phyloP scores from a whole-genome alignment of 2,329 filamentous ascomycete genomes.

The Ceratocystis smalleyi region DNA sequence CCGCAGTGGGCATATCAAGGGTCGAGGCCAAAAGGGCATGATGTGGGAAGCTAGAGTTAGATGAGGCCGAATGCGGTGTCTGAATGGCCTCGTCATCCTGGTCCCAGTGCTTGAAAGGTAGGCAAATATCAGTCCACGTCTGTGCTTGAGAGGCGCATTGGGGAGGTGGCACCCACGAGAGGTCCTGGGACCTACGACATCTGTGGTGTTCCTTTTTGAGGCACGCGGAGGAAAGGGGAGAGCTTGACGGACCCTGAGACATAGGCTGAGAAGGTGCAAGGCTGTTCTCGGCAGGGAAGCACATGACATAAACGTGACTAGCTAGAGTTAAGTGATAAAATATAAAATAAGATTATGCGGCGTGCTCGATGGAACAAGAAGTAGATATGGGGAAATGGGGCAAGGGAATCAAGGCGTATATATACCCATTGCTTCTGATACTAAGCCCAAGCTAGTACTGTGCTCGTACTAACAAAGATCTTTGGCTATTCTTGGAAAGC shows the following conservation, averaged over 20 bases:
- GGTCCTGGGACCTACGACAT: not conserved
- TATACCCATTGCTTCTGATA: too few species aligned
- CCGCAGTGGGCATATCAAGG: not conserved
- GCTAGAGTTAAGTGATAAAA: too few species aligned
- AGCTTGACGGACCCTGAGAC: not conserved
- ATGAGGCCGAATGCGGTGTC: not conserved
- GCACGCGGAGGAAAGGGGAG: not conserved
- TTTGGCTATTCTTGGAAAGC: not conserved
- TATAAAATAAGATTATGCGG: too few species aligned
- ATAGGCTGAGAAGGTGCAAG: not conserved
- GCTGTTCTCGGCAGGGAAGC: not conserved
- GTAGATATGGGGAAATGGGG: too few species aligned
- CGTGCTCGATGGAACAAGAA: too few species aligned
- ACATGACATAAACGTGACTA: not conserved
- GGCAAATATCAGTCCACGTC: not conserved
- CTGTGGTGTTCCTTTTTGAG: not conserved
- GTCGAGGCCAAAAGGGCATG: slow-evolving; percentile 1
- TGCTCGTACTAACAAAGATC: not conserved
- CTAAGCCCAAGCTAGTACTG: too few species aligned
- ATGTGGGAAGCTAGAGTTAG: not conserved
- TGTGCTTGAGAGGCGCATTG: not conserved
- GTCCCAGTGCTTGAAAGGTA: slow-evolving; percentile 8
- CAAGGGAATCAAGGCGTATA: too few species aligned
- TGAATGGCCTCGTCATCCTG: not conserved
- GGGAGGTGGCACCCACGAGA: not conserved